Percentiles rank a stretch among this genome's conserved stretches.
These are phyloP conservation scores for Aspergillus carlsbadensis DNA, from an alignment of 495 filamentous ascomycete genomes.

Conservation along the genomic window DNA sequence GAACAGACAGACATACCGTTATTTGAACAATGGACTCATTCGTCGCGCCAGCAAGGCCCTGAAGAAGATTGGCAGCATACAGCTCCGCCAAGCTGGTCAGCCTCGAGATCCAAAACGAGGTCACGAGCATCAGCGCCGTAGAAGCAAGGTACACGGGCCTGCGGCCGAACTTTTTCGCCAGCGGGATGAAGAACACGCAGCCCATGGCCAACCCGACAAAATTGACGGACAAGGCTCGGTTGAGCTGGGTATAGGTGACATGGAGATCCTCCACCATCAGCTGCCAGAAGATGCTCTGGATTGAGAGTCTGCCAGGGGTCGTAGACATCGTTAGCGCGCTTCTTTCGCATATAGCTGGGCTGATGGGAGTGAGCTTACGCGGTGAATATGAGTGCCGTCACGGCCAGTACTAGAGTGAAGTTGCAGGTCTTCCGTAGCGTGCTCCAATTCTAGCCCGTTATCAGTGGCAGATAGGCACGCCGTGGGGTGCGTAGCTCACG, in stretches of 20 bases:
- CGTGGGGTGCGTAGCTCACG: constrained; percentile 11
- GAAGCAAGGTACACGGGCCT: constrained; percentile 36
- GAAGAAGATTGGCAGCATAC: constrained; percentile 30
- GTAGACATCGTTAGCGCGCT: too few species aligned
- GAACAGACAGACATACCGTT: constrained; percentile 24
- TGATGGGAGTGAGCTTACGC: too few species aligned
- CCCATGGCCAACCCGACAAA: constrained; percentile 32
- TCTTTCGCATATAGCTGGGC: too few species aligned
- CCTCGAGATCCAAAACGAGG: constrained; percentile 29
- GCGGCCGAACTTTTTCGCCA: constrained; percentile 35
- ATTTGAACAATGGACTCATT: constrained; percentile 38
- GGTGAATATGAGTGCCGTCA: constrained; percentile 34
- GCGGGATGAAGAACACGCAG: constrained; percentile 34
- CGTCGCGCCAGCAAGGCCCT: constrained; percentile 34
- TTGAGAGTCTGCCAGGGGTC: constrained; percentile 26
- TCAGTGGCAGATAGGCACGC: not conserved
- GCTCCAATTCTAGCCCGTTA: constrained; percentile 33
- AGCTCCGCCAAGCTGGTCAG: constrained; percentile 28
- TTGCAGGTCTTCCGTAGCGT: constrained; percentile 30
- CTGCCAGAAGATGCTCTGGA: constrained; percentile 37
- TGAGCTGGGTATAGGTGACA: constrained; percentile 28
- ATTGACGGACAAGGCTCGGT: constrained; percentile 32
- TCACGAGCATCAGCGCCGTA: constrained; percentile 29
- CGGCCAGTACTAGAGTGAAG: constrained; percentile 30
- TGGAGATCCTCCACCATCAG: constrained; percentile 33